Percentiles rank a stretch among this genome's conserved stretches.
These are phyloP conservation scores for Withania somnifera DNA, from an alignment of 305 asterid genomes.

Conservation along the genomic window DNA sequence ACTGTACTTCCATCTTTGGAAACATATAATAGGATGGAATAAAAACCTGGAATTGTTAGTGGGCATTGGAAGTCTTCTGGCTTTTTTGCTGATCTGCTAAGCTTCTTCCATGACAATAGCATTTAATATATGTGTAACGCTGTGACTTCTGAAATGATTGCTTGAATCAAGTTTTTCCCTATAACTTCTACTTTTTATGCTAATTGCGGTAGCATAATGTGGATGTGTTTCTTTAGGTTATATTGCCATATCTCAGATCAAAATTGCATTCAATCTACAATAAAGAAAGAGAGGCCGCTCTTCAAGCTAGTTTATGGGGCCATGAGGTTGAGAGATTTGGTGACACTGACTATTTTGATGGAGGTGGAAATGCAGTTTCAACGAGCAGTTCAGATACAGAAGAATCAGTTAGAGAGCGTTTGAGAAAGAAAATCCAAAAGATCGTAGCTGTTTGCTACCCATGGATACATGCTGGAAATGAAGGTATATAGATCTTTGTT, in stretches of 20 bases:
- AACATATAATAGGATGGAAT: not conserved
- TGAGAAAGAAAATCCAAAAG: slow-evolving; percentile 47
- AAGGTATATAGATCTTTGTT: slow-evolving; percentile 37
- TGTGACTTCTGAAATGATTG: not conserved
- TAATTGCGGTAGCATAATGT: slow-evolving; percentile 4
- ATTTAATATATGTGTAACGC: not conserved
- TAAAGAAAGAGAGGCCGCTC: slow-evolving; percentile 86
- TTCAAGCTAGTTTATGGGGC: slow-evolving; percentile 97
- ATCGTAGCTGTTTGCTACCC: slow-evolving; percentile 73
- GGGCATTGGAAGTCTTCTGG: not conserved
- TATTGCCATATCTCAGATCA: slow-evolving; percentile 80
- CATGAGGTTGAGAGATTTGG: slow-evolving; percentile 58
- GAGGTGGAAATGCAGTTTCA: slow-evolving; percentile 30
- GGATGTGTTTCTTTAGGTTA: slow-evolving; percentile 43
- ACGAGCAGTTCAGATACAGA: slow-evolving; percentile 34
- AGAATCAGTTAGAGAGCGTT: slow-evolving; percentile 42
- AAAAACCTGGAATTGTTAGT: not conserved
- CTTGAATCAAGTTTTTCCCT: not conserved
- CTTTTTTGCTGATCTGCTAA: not conserved
- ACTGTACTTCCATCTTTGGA: not conserved
- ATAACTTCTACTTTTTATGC: not conserved
- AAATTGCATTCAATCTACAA: slow-evolving; percentile 70
- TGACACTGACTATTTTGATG: slow-evolving; percentile 32
- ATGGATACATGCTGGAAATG: slow-evolving; percentile 96
- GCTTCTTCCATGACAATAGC: not conserved